phyloP scores from a whole-genome alignment of 306 rosid species.

The Trichosanthes cucumerina region DNA sequence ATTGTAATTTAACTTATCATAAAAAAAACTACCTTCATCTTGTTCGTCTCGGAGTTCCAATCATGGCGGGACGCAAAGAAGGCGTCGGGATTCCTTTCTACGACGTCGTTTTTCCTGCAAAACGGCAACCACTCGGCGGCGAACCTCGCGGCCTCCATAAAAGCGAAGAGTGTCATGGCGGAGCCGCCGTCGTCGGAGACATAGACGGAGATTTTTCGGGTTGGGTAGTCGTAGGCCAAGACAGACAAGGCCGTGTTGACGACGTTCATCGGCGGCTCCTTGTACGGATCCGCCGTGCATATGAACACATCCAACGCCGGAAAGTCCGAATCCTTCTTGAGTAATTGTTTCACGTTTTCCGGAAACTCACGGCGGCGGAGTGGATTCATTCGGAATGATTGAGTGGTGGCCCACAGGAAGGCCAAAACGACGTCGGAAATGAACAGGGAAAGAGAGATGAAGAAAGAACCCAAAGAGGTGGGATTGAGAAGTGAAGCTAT shows the following conservation, averaged over 20 bases:
- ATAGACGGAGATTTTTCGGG: slow-evolving; percentile 28
- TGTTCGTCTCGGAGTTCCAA: neutral
- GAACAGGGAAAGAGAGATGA: slow-evolving; percentile 23
- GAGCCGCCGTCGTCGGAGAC: slow-evolving; percentile 51
- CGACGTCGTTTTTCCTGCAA: slow-evolving; percentile 21
- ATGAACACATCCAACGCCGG: slow-evolving; percentile 36
- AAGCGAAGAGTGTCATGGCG: slow-evolving; percentile 33
- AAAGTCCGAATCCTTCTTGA: neutral
- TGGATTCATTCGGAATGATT: slow-evolving; percentile 24
- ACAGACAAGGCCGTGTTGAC: slow-evolving; percentile 40
- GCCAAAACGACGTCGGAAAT: slow-evolving; percentile 24
- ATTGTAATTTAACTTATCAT: neutral
- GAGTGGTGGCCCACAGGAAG: slow-evolving; percentile 15
- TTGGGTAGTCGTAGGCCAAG: slow-evolving; percentile 35
- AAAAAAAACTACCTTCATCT: slow-evolving; percentile 22
- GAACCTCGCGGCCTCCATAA: slow-evolving; percentile 38
- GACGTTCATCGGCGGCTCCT: slow-evolving; percentile 37
- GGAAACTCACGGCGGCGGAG: slow-evolving; percentile 23
- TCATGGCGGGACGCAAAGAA: slow-evolving; percentile 11
- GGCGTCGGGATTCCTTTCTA: slow-evolving; percentile 20
- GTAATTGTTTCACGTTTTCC: neutral
- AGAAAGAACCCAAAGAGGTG: slow-evolving; percentile 7
- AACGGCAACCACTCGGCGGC: slow-evolving; percentile 39
- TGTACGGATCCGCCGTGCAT: slow-evolving; percentile 42
- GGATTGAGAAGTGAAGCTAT: slow-evolving; percentile 10